Evolutionary conservation across 441 rosid species (phyloP), one percentile per base, ranked within the genome.

Genomic region (Aleurites moluccanus): DNA sequence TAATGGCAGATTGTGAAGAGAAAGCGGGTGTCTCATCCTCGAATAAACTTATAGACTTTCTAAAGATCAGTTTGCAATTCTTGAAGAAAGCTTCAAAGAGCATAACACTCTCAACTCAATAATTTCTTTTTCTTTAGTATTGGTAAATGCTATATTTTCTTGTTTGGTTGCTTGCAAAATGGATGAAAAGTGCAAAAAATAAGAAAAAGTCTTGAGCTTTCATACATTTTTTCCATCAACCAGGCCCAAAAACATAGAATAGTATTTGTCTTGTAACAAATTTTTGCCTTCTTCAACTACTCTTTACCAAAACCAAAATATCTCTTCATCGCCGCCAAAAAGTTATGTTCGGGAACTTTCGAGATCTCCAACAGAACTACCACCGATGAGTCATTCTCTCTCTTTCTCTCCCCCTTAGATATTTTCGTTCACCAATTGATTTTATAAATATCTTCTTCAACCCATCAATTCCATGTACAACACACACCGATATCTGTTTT

Each of bases 81-180:
- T 95, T 6, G 99, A 95, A 79, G 98, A 93, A 56, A 93, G 88
- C 83, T 95, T 73, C n/a, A n/a, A n/a, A n/a, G n/a, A n/a, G n/a
- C n/a, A n/a, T n/a, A n/a, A n/a, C n/a, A n/a, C n/a, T n/a, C 99
- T 95, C 74, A 96, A 92, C 69, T 97, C 97, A 9, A 97, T 93
- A 83, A 80, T 8, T 57, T 10, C 6, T 25, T 30, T 7, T 44
- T 42, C 16, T 15, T 18, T 23, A 11, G 53, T 69, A 74, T 14
- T 47, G 61, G 40, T 65, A 45, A 38, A 50, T 8, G 23, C 35
- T 9, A 30, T 25, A 35, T 47, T 23, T 52, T 47, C 16, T 0
- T 69, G 59, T 66, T 64, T 64, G 64, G 61, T 20, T 38, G 68
- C 4, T 40, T 2, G 27, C 52, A 64, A 70, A 53, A 67, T 40